These are phyloP conservation scores for Oxytropis ochrocephala DNA, from an alignment of 306 rosid genomes.

Conservation along the genomic window DNA sequence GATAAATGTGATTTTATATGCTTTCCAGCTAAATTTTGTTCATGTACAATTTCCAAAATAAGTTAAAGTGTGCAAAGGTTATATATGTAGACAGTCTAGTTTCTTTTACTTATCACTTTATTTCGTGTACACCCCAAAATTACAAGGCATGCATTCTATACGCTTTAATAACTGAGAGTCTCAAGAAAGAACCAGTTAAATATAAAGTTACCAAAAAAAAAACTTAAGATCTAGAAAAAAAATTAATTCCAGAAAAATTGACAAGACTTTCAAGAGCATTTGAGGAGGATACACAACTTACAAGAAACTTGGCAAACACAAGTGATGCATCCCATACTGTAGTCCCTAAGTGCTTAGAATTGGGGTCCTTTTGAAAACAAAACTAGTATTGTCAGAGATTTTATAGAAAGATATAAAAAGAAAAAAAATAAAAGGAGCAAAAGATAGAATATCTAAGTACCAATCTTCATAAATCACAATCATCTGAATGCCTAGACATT, in stretches of 20 bases:
- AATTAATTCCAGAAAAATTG: not conserved
- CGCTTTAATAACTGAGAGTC: not conserved
- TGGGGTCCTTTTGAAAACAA: conserved; percentile 66
- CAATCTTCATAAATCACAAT: not conserved
- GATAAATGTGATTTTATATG: not conserved
- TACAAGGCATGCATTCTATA: not conserved
- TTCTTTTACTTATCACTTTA: not conserved
- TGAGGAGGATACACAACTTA: conserved; percentile 28
- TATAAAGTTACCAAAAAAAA: not conserved
- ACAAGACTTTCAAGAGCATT: conserved; percentile 5
- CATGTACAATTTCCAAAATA: not conserved
- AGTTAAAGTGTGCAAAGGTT: conserved; percentile 8
- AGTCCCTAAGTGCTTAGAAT: conserved; percentile 91
- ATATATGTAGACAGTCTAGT: not conserved
- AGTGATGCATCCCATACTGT: conserved; percentile 99
- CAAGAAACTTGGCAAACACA: conserved; percentile 80
- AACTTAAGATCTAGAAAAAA: not conserved
- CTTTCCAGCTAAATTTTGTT: not conserved
- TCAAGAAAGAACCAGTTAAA: not conserved
- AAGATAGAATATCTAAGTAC: not conserved
- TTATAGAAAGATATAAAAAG: not conserved
- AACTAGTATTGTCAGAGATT: conserved; percentile 15
- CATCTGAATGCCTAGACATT: not conserved
- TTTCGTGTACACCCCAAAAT: not conserved
- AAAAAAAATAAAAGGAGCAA: not conserved